Evolutionary conservation across 768 basidiomycete genomes (phyloP), one percentile per base, ranked within the genome.

Genomic region (Russula lepida): DNA sequence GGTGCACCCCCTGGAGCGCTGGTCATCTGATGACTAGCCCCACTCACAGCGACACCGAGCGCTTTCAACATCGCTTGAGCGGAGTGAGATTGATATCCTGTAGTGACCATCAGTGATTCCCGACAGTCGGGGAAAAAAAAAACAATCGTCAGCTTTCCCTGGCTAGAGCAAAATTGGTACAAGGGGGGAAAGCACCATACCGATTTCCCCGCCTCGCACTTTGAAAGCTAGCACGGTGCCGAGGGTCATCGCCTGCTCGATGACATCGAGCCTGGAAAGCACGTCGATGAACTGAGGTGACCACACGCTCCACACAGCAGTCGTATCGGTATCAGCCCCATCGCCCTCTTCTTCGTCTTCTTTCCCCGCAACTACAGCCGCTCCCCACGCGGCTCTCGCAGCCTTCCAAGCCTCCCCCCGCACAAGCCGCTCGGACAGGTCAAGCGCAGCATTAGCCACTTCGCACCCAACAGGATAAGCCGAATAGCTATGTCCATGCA

Each of bases 401-500:
- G 67, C 71, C 9, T 69, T 71, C 89, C 91, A 97, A 9, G 72
- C 74, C 11, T 79, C 79, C 60, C 79, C 78, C 32, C 66, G 60
- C 25, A 69, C 69, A 17, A 82, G 71, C 44, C 76, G 76, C 52
- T 86, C 84, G 8, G 95, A 69, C 60, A 88, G 74, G 35, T 81
- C 76, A 44, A 98, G 76, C 3, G 93, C 83, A 72, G 85, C 83
- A 66, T 86, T 86, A 0, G 95, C 95, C 13, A 97, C 90, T 64
- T 89, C 86, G 72, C 95, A 98, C 0, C 93, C 95, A 41, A 97
- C 79, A 0, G 95, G 83, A 70, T 97, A 91, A 3, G 95, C 95
- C 0, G 92, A 97, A 71, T 98, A 98, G 59, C 89, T 92, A 71
- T 98, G 95, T 0, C 95, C 95, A 63, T 98, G 95, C 2, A 98